A percentile compares a stretch with the other conserved stretches of the same genome.
Evolutionary conservation across 345 rosid genomes (phyloP).

Genomic region (Kandelia obovata): DNA sequence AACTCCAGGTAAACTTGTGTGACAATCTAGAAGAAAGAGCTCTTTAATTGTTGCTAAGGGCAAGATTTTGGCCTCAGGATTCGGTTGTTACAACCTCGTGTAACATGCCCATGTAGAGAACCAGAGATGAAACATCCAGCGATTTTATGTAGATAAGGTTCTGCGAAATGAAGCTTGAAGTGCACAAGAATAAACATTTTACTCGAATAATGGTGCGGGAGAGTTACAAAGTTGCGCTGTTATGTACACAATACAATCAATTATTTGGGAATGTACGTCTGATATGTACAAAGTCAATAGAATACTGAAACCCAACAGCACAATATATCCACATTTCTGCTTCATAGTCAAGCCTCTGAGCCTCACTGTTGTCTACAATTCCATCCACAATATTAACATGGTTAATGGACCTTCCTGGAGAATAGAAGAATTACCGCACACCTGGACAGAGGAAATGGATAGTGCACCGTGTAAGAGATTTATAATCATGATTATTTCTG

Average conservation of each 20-base stretch:
- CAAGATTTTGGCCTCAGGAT: too few species aligned
- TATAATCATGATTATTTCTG: background rate
- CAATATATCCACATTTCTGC: conserved; percentile 27
- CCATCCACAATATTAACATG: conserved; percentile 36
- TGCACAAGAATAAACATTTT: too few species aligned
- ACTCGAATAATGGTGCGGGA: too few species aligned
- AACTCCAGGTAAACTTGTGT: too few species aligned
- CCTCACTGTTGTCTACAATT: conserved; percentile 27
- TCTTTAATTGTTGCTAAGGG: too few species aligned
- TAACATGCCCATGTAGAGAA: too few species aligned
- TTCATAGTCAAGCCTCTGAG: conserved; percentile 17
- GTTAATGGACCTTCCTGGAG: conserved; percentile 29
- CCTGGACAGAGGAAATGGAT: conserved; percentile 25
- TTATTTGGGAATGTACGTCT: conserved; percentile 18
- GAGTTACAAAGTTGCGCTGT: too few species aligned
- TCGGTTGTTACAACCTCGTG: too few species aligned
- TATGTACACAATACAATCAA: conserved; percentile 26
- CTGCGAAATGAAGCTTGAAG: too few species aligned
- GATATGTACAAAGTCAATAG: conserved; percentile 33
- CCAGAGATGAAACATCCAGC: too few species aligned
- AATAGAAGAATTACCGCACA: conserved; percentile 46
- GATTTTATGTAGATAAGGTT: too few species aligned
- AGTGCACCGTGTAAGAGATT: background rate
- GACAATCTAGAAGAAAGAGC: too few species aligned
- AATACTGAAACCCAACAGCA: conserved; percentile 20